Evolutionary conservation across 2,329 filamentous ascomycete species (phyloP), one percentile per base, ranked within the genome.

Genomic region (Dissoconium aciculare): DNA sequence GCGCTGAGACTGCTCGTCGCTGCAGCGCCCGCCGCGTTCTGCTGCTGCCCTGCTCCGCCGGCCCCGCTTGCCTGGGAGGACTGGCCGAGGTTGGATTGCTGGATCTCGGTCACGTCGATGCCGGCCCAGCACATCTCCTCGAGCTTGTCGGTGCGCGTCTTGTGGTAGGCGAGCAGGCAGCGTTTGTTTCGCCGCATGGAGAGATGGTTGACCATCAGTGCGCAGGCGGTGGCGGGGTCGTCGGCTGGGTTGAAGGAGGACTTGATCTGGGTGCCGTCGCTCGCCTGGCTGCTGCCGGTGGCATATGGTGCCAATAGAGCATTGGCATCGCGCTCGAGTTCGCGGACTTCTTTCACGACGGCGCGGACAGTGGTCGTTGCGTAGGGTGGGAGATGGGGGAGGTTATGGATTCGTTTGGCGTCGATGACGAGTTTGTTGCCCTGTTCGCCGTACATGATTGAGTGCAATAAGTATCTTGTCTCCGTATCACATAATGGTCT

Each of bases 121-220:
- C 87, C 89, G 38, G 72, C 78, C 89, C 89, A 98, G 37, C 85
- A 87, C 50, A 93, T 75, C 52, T 87, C 80, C 51, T 95, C 89
- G 5, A 98, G 65, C 55, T 91, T 92, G 51, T 94, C 81, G 2
- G 81, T 79, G 30, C 89, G 73, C 11, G 83, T 85, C 17, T 80
- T 75, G 54, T 98, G 89, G 52, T 98, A 98, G 3, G 87, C 85
- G 5, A 98, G 70, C 12, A 98, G 66, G 50, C 89, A 98, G 26
- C 89, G 77, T 57, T 98, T 98, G 56, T 98, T 93, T 33, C 89
- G 71, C 28, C 89, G 76, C 79, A 95, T 94, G 44, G 81, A 84
- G 8, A 98, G 64, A 53, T 98, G 87, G 53, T 94, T 81, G 38
- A 95, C 85, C 13, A 98, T 71, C 14, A 98, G 66, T 2, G 82